Conservation (phyloP, 768 basidiomycete genomes). For the Serendipita vermifera region DNA sequence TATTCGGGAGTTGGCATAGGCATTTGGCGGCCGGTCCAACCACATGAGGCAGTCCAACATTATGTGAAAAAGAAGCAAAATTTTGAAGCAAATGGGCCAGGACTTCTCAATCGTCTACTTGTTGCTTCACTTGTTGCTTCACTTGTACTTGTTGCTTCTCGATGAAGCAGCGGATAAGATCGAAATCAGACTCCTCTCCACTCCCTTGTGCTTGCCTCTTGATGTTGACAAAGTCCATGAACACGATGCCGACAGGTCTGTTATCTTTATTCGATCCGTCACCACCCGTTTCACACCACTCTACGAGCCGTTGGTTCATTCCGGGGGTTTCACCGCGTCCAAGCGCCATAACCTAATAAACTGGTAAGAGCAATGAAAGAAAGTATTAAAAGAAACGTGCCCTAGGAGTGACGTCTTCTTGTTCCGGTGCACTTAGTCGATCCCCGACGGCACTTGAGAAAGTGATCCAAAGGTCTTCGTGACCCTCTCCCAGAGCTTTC, state of each 20-base stretch:
- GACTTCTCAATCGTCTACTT: too few species aligned
- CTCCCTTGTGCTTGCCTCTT: neutral
- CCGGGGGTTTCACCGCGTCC: neutral
- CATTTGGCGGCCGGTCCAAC: too few species aligned
- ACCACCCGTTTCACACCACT: neutral
- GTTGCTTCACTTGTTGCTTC: too few species aligned
- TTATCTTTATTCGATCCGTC: too few species aligned
- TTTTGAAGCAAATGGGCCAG: too few species aligned
- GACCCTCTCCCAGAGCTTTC: neutral
- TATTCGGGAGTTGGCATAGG: too few species aligned
- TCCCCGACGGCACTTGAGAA: slow-evolving; percentile 3
- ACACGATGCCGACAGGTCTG: neutral
- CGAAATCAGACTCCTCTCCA: neutral
- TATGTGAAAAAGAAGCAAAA: too few species aligned
- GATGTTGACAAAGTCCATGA: slow-evolving; percentile 5
- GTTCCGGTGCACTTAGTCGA: neutral
- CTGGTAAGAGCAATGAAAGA: neutral
- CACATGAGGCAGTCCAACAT: too few species aligned
- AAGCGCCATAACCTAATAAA: slow-evolving; percentile 1
- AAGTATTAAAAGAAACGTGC: neutral
- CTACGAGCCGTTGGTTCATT: neutral
- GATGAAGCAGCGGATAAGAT: neutral
- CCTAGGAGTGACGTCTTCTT: slow-evolving; percentile 1
- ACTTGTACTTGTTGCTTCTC: neutral
- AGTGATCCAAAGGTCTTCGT: neutral